phyloP scores from a whole-genome alignment of 441 rosid species.

The Populus trichocarpa region DNA sequence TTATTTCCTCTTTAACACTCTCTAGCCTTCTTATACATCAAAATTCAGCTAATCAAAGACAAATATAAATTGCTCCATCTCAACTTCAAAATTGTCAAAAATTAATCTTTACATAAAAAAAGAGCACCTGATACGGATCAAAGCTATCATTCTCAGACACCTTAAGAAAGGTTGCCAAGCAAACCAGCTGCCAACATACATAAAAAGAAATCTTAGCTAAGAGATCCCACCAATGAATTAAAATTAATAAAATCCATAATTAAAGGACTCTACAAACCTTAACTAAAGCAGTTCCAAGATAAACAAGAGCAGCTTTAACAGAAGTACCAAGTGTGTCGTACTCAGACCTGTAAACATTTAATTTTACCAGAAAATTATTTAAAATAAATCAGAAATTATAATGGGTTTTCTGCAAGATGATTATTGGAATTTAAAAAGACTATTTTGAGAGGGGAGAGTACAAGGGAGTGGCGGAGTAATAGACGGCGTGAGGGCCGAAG shows the following conservation, averaged over 20 bases:
- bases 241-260: not conserved
- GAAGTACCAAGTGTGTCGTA: conserved; percentile 93
- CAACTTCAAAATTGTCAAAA: not conserved
- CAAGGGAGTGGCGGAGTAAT: conserved; percentile 96
- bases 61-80: not conserved
- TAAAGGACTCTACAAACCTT: conserved; percentile 47
- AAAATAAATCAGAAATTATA: not conserved
- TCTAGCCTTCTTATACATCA: not conserved
- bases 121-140: conserved; percentile 81
- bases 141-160: conserved; percentile 81
- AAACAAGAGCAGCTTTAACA: conserved; percentile 77
- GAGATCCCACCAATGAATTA: not conserved
- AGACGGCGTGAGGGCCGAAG: conserved; percentile 96
- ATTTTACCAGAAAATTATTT: not conserved
- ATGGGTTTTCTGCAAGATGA: not conserved
- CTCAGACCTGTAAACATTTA: conserved; percentile 59
- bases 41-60: not conserved
- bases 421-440: not conserved
- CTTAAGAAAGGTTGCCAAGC: conserved; percentile 83
- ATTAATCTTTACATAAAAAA: not conserved
- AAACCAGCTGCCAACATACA: conserved; percentile 66
- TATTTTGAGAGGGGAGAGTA: conserved; percentile 16
- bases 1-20: not conserved
- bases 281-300: conserved; percentile 77
- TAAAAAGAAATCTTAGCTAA: not conserved